phyloP scores from a whole-genome alignment of 1,284 basidiomycete genomes.

The Trichosporon sp. region DNA sequence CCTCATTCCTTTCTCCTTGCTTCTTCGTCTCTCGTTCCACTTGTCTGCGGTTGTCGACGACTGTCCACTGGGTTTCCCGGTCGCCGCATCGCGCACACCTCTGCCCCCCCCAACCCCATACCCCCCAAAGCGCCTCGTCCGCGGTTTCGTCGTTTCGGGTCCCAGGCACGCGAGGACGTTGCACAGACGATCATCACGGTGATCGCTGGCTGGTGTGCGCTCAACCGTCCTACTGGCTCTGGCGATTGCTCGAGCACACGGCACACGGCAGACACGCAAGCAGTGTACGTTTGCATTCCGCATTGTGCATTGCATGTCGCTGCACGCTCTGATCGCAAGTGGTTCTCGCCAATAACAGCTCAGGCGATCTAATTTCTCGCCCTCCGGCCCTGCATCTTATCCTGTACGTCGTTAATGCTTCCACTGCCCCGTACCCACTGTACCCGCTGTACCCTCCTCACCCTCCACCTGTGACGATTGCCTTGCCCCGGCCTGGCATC shows the following conservation, averaged over 20 bases:
- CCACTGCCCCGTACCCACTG: background rate
- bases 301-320: background rate
- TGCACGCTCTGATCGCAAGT: background rate
- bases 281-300: background rate
- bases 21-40: background rate
- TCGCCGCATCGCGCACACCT: background rate
- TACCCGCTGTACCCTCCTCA: background rate
- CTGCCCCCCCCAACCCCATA: too few species aligned
- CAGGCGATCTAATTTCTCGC: conserved; percentile 11
- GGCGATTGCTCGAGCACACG: background rate
- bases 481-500: background rate
- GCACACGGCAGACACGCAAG: background rate
- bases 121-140: background rate
- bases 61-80: background rate
- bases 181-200: background rate
- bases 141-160: background rate
- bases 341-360: background rate
- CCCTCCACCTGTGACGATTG: conserved; percentile 8
- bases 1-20: background rate
- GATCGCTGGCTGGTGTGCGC: conserved; percentile 13
- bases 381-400: conserved; percentile 4
- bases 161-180: conserved; percentile 2
- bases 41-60: background rate
- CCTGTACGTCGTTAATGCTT: conserved; percentile 7
- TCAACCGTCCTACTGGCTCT: conserved; percentile 7